These are phyloP conservation scores for Breynia disticha DNA, from an alignment of 441 rosid genomes.

Conservation along the genomic window DNA sequence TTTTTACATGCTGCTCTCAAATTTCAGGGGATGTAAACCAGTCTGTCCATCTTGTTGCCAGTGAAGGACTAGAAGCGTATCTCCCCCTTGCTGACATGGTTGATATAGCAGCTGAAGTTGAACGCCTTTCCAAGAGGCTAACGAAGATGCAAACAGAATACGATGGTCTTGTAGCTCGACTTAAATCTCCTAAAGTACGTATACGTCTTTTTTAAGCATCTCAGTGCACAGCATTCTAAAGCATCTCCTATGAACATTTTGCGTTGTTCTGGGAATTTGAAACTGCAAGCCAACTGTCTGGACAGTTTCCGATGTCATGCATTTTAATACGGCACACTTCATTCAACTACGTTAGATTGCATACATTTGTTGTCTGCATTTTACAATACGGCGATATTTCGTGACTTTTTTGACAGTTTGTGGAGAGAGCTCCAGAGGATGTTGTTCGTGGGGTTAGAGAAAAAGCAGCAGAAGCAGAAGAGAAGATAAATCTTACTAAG, in stretches of 20 bases:
- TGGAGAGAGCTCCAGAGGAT: constrained; percentile 79
- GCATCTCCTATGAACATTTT: too few relatives aligned
- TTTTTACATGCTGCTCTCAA: constrained; percentile 1
- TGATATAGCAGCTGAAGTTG: constrained; percentile 77
- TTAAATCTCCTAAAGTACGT: constrained; percentile 62
- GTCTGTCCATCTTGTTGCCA: constrained; percentile 86
- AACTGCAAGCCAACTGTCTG: too few relatives aligned
- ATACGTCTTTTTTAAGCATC: neutral
- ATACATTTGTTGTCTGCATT: neutral
- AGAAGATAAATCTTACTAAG: constrained; percentile 73
- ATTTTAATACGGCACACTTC: too few relatives aligned
- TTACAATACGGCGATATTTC: neutral
- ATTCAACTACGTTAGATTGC: too few relatives aligned
- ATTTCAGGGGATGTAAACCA: constrained; percentile 60
- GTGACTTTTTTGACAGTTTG: constrained; percentile 34
- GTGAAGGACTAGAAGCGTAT: constrained; percentile 94
- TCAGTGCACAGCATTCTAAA: neutral
- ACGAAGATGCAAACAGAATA: constrained; percentile 80
- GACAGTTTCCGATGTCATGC: too few relatives aligned
- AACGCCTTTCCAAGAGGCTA: constrained; percentile 83
- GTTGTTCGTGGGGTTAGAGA: constrained; percentile 69
- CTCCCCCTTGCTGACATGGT: constrained; percentile 93
- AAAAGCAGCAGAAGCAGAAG: constrained; percentile 80
- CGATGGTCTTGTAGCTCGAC: constrained; percentile 62
- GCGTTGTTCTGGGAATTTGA: too few relatives aligned